Evolutionary conservation across 2,329 filamentous ascomycete genomes (phyloP).

Genomic region (Monosporascus ibericus): DNA sequence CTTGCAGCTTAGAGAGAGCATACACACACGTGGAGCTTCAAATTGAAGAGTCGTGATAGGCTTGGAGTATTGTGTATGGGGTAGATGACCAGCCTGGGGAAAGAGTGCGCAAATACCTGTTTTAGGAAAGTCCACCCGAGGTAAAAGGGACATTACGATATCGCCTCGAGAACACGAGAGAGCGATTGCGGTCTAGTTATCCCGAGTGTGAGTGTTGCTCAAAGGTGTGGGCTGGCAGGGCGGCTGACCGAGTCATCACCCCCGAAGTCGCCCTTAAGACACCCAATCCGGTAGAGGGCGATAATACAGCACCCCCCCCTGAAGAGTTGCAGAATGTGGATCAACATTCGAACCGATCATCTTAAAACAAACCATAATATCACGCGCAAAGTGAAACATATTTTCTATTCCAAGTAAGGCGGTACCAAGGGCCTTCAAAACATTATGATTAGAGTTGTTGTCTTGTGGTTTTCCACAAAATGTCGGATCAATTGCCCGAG

Average conservation of each 20-base stretch:
- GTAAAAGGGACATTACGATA: not conserved
- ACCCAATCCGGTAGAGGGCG: too few species aligned
- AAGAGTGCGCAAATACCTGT: constrained; percentile 2
- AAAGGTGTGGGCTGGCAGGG: not conserved
- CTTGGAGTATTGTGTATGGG: not conserved
- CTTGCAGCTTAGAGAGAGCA: not conserved
- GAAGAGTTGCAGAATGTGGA: too few species aligned
- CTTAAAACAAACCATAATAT: too few species aligned
- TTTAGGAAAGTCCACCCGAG: constrained; percentile 22
- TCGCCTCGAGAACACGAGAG: not conserved
- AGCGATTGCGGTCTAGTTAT: too few species aligned
- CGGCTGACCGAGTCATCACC: not conserved
- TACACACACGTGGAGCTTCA: constrained; percentile 1
- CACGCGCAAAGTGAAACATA: too few species aligned
- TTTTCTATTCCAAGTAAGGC: too few species aligned
- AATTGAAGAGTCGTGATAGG: constrained; percentile 13
- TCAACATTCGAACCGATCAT: too few species aligned
- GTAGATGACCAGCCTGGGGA: constrained; percentile 2
- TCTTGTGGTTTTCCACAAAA: too few species aligned
- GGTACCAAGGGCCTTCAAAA: too few species aligned
- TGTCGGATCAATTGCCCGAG: too few species aligned
- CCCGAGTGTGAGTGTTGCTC: not conserved
- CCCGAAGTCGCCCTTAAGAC: constrained; percentile 5
- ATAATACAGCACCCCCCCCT: too few species aligned
- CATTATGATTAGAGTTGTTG: too few species aligned